Evolutionary conservation across 164 flowering plant species (phyloP).

Genomic region (Magnolia kwangsiensis): DNA sequence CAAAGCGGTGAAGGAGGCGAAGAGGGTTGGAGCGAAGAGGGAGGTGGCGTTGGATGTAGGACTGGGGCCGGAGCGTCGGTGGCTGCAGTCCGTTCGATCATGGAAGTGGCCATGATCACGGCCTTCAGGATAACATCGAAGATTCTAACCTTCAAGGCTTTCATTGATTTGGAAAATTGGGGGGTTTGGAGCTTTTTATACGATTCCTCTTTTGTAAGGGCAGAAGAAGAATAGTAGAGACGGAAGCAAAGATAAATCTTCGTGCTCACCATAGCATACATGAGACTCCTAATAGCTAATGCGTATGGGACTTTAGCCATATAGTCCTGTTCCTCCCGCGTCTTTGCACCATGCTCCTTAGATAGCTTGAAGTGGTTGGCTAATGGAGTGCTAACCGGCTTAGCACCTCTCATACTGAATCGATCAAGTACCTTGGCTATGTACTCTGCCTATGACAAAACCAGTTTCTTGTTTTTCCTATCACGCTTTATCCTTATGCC

Average conservation of each 20-base stretch:
- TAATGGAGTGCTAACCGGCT: too few species aligned
- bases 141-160: slow-evolving; percentile 33
- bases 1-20: slow-evolving; percentile 7
- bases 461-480: too few species aligned
- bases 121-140: slow-evolving; percentile 3
- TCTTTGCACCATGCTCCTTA: too few species aligned
- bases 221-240: neutral
- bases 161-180: slow-evolving; percentile 21
- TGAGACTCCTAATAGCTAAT: too few species aligned
- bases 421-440: too few species aligned
- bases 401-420: too few species aligned
- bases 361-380: too few species aligned
- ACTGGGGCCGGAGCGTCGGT: slow-evolving; percentile 30
- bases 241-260: neutral
- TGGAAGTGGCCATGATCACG: slow-evolving; percentile 31
- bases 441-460: too few species aligned
- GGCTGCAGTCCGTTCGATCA: slow-evolving; percentile 22
- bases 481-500: too few species aligned
- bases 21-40: neutral
- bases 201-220: neutral
- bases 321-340: too few species aligned
- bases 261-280: too few species aligned
- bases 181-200: neutral
- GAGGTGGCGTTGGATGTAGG: slow-evolving; percentile 14
- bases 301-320: too few species aligned